Percentiles rank a stretch among this genome's conserved stretches.
Conservation (phyloP, 371 early-diverging fungal genomes). For the Apophysomyces ossiformis region DNA sequence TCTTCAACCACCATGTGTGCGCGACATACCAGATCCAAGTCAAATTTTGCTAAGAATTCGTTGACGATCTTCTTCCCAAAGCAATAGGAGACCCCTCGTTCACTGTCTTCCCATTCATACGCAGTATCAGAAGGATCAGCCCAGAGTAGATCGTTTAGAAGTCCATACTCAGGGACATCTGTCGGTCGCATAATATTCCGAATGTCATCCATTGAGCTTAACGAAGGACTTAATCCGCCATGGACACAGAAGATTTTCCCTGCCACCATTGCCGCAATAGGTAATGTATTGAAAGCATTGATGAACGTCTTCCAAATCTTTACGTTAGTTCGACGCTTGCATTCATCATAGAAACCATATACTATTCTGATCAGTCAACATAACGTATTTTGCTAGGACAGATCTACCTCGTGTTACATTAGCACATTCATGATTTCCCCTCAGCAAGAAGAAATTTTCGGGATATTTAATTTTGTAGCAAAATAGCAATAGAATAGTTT, state of each 20-base stretch:
- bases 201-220: constrained; percentile 92
- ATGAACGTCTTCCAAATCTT: constrained; percentile 98
- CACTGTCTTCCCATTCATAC: constrained; percentile 96
- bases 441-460: constrained; percentile 92
- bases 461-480: constrained; percentile 97
- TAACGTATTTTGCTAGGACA: not conserved
- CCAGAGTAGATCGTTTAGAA: constrained; percentile 90
- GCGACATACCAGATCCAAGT: constrained; percentile 90
- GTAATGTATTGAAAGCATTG: constrained; percentile 98
- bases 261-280: constrained; percentile 96
- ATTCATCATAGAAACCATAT: constrained; percentile 99
- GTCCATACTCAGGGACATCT: constrained; percentile 96
- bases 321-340: constrained; percentile 93
- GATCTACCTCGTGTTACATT: constrained; percentile 87
- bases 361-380: constrained; percentile 35
- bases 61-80: constrained; percentile 92
- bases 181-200: constrained; percentile 89
- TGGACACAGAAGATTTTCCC: constrained; percentile 98
- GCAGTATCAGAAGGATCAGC: constrained; percentile 82
- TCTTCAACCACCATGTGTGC: constrained; percentile 99
- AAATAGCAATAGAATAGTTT: constrained; percentile 92
- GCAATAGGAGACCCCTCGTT: constrained; percentile 96
- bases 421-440: constrained; percentile 99
- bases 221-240: constrained; percentile 93
- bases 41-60: constrained; percentile 73